A percentile compares a stretch with the other conserved stretches of the same genome.
Conservation (phyloP, 768 basidiomycete genomes). For the Epithele typhae region DNA sequence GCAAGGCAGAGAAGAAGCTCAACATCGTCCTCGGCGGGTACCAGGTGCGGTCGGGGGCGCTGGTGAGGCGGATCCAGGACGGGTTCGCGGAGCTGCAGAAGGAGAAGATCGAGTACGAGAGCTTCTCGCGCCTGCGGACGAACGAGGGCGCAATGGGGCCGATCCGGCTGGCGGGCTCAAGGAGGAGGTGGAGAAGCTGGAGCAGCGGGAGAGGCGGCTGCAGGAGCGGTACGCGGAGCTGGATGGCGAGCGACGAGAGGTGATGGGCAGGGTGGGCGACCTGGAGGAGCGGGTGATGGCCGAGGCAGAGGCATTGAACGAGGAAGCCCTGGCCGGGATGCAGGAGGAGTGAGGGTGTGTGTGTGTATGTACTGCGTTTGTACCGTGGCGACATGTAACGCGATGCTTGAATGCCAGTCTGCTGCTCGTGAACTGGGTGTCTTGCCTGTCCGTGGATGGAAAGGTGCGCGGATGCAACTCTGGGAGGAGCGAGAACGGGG, state of each 20-base stretch:
- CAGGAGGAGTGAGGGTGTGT: constrained; percentile 28
- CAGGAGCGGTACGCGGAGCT: constrained; percentile 87
- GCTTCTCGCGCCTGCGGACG: constrained; percentile 67
- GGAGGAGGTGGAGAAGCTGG: constrained; percentile 83
- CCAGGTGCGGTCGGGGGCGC: constrained; percentile 63
- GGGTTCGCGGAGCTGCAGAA: constrained; percentile 70
- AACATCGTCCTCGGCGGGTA: constrained; percentile 88
- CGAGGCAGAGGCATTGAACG: constrained; percentile 79
- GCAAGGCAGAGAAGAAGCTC: constrained; percentile 90
- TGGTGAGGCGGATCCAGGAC: constrained; percentile 58
- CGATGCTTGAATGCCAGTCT: no score
- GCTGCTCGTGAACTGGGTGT: no score
- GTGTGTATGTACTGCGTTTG: no score
- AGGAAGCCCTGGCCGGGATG: constrained; percentile 66
- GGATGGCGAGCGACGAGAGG: constrained; percentile 61
- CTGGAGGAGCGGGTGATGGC: constrained; percentile 87
- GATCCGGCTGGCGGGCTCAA: constrained; percentile 69
- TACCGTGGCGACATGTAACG: no score
- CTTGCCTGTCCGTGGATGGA: no score
- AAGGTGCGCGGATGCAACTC: no score
- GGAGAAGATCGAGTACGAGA: constrained; percentile 68
- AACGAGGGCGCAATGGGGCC: constrained; percentile 79
- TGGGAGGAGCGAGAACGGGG: constrained; percentile 5
- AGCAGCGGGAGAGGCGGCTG: constrained; percentile 68
- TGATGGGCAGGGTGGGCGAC: constrained; percentile 49